Percentiles rank a stretch among this genome's conserved stretches.
Evolutionary conservation across 495 filamentous ascomycete species (phyloP).

Genomic region (Pseudomonodictys pantanalensis): DNA sequence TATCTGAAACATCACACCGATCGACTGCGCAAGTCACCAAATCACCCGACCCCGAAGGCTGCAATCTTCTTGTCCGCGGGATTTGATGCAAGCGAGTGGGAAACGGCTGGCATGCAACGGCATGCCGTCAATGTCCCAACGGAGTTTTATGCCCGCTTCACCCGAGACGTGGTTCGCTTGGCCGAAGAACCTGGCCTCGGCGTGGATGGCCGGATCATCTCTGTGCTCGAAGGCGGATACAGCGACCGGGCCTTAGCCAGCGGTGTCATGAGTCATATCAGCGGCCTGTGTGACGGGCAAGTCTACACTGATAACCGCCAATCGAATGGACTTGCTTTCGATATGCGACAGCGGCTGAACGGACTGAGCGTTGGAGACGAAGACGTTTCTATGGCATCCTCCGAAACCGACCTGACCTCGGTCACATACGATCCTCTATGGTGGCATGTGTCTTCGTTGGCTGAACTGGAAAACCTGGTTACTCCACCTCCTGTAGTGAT

Average conservation of each 20-base stretch:
- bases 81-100: conserved; percentile 95
- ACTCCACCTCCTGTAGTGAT: conserved; percentile 48
- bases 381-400: conserved; percentile 8
- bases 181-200: conserved; percentile 75
- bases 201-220: conserved; percentile 81
- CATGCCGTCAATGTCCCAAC: conserved; percentile 94
- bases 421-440: conserved; percentile 62
- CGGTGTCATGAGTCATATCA: conserved; percentile 83
- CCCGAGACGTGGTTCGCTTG: conserved; percentile 74
- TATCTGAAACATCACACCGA: conserved; percentile 70
- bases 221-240: conserved; percentile 93
- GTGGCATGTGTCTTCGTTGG: conserved; percentile 71
- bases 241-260: conserved; percentile 85
- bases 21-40: conserved; percentile 52
- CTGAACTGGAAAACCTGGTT: conserved; percentile 59
- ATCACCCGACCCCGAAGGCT: conserved; percentile 61
- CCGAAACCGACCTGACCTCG: background rate
- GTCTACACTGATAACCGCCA: background rate
- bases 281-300: conserved; percentile 64
- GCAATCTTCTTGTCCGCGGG: conserved; percentile 93
- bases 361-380: conserved; percentile 25
- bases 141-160: conserved; percentile 90
- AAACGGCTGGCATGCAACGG: conserved; percentile 86
- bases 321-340: conserved; percentile 46
- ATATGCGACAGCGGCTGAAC: conserved; percentile 52